Conservation (phyloP, 2,329 filamentous ascomycete genomes). For the Aspergillus transmontanensis region DNA sequence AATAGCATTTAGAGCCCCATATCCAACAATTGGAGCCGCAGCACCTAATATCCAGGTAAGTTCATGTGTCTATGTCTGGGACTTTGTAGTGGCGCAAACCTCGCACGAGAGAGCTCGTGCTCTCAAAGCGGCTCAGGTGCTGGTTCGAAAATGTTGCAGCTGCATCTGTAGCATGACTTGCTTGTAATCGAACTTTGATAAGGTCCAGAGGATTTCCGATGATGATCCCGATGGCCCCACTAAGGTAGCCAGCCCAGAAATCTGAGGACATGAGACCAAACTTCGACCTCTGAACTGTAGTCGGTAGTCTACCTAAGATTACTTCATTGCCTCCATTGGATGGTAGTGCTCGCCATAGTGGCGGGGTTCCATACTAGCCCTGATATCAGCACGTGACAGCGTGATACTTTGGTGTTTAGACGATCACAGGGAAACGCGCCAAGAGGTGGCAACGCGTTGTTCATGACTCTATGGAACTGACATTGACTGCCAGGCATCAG, state of each 20-base stretch:
- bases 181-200: slow-evolving; percentile 80
- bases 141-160: slow-evolving; percentile 23
- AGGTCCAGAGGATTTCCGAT: slow-evolving; percentile 86
- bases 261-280: slow-evolving; percentile 71
- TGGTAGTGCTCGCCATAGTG: background rate
- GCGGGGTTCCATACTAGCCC: background rate
- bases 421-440: slow-evolving; percentile 19
- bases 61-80: background rate
- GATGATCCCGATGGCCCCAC: slow-evolving; percentile 81
- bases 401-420: slow-evolving; percentile 37
- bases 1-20: slow-evolving; percentile 86
- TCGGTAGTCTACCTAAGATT: background rate
- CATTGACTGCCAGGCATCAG: slow-evolving; percentile 1
- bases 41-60: slow-evolving; percentile 57
- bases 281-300: background rate
- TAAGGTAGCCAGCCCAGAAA: slow-evolving; percentile 92
- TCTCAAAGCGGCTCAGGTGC: slow-evolving; percentile 37
- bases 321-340: background rate
- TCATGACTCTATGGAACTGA: slow-evolving; percentile 12
- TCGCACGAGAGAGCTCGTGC: slow-evolving; percentile 40
- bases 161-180: slow-evolving; percentile 44
- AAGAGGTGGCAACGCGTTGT: slow-evolving; percentile 26
- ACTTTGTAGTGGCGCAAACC: slow-evolving; percentile 27
- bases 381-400: slow-evolving; percentile 31
- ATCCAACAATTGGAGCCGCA: slow-evolving; percentile 83